Evolutionary conservation across 768 basidiomycete species (phyloP).

Genomic region (Flagelloscypha sp.): DNA sequence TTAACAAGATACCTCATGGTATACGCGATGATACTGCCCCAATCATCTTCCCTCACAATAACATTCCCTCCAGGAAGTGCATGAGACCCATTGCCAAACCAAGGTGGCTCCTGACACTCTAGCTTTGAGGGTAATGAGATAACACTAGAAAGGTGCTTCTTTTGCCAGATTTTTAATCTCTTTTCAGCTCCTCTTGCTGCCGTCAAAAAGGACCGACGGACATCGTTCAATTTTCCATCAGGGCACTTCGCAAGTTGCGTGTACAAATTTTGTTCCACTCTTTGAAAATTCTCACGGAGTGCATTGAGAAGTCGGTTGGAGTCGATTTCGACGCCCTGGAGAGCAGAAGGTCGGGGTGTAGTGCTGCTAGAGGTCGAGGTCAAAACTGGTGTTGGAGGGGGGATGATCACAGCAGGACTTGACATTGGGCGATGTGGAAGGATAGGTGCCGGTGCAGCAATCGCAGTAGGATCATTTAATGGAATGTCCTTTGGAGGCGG

Average conservation of each 20-base stretch:
- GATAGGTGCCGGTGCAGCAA: too few relatives aligned
- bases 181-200: constrained; percentile 45
- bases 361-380: constrained; percentile 8
- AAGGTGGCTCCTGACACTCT: constrained; percentile 44
- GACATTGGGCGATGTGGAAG: too few relatives aligned
- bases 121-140: constrained; percentile 12
- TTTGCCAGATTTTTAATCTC: constrained; percentile 54
- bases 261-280: constrained; percentile 53
- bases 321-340: constrained; percentile 9
- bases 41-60: constrained; percentile 61
- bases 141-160: constrained; percentile 41
- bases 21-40: constrained; percentile 74
- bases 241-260: constrained; percentile 33
- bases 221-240: constrained; percentile 44
- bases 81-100: constrained; percentile 58
- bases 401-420: constrained; percentile 1
- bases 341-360: constrained; percentile 9
- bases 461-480: too few relatives aligned
- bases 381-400: constrained; percentile 10
- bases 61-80: constrained; percentile 59
- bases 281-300: constrained; percentile 50
- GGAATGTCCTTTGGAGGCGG: too few relatives aligned
- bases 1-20: constrained; percentile 50
- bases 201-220: constrained; percentile 47
- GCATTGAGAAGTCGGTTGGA: constrained; percentile 30